Percentiles rank a stretch among this genome's conserved stretches.
Conservation (phyloP, 768 basidiomycete genomes). For the Tulasnella sp. region DNA sequence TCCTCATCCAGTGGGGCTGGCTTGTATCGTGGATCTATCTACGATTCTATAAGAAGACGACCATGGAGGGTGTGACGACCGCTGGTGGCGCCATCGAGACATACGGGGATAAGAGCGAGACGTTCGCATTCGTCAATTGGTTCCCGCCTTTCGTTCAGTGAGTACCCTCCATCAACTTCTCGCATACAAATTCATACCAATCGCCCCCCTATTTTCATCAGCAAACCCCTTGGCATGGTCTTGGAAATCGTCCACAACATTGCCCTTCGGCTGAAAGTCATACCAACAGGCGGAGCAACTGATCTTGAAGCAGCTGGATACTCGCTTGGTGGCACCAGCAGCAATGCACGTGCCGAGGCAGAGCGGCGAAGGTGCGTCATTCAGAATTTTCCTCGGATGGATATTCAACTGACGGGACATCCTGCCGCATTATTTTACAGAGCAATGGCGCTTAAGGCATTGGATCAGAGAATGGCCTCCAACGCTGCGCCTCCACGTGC, state of each 20-base stretch:
- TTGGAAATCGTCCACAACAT: slow-evolving; percentile 58
- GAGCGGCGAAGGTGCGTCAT: slow-evolving; percentile 73
- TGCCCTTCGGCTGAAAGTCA: slow-evolving; percentile 53
- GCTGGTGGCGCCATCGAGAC: slow-evolving; percentile 48
- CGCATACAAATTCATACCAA: not conserved
- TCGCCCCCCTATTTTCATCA: slow-evolving; percentile 25
- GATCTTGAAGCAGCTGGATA: slow-evolving; percentile 70
- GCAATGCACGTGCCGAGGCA: slow-evolving; percentile 76
- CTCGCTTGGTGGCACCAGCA: slow-evolving; percentile 47
- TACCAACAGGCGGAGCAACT: slow-evolving; percentile 44
- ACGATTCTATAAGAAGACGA: slow-evolving; percentile 89
- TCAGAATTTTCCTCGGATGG: too few relatives aligned
- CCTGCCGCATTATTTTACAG: slow-evolving; percentile 32
- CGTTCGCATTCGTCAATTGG: slow-evolving; percentile 90
- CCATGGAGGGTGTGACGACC: slow-evolving; percentile 38
- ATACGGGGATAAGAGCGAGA: slow-evolving; percentile 92
- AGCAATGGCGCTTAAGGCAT: slow-evolving; percentile 90
- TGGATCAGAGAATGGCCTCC: slow-evolving; percentile 68
- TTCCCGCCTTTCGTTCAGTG: slow-evolving; percentile 95
- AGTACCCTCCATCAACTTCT: slow-evolving; percentile 28
- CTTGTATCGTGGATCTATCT: slow-evolving; percentile 91
- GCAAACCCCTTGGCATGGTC: slow-evolving; percentile 57
- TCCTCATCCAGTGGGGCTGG: slow-evolving; percentile 98
- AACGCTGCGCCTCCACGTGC: not conserved
- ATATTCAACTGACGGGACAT: not conserved